These are phyloP conservation scores for Lentinula raphanica DNA, from an alignment of 768 basidiomycete species.

Conservation along the genomic window DNA sequence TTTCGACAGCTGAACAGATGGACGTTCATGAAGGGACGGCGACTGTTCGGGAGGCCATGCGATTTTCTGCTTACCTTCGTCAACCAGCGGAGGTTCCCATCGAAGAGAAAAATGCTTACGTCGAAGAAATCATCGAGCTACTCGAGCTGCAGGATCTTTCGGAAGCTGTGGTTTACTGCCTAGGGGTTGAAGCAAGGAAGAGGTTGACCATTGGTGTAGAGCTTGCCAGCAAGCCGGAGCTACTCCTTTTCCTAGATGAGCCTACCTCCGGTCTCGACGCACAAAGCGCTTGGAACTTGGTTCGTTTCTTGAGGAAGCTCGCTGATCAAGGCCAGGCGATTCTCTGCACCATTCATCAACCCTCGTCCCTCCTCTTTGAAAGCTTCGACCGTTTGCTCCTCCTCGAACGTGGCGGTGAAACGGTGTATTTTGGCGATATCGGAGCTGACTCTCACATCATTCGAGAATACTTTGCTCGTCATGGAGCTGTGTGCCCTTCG, in stretches of 20 bases:
- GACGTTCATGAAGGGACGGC: conserved; percentile 79
- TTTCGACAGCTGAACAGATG: conserved; percentile 65
- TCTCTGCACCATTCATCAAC: conserved; percentile 84
- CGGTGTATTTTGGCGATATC: conserved; percentile 92
- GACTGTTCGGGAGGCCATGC: conserved; percentile 80
- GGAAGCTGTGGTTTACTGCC: conserved; percentile 73
- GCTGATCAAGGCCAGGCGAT: conserved; percentile 86
- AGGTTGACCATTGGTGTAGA: conserved; percentile 90
- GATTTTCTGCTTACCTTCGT: conserved; percentile 80
- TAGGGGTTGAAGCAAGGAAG: conserved; percentile 70
- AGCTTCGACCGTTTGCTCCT: conserved; percentile 73
- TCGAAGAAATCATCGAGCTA: conserved; percentile 79
- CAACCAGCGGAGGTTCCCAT: conserved; percentile 64
- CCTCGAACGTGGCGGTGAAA: conserved; percentile 76
- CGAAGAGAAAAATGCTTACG: conserved; percentile 74
- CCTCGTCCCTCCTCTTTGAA: conserved; percentile 53
- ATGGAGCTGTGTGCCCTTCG: conserved; percentile 70
- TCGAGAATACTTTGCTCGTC: conserved; percentile 67
- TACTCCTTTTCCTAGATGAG: conserved; percentile 66
- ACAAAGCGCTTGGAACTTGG: conserved; percentile 74
- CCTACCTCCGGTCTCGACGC: conserved; percentile 51
- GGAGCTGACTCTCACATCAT: conserved; percentile 66
- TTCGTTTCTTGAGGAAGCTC: conserved; percentile 77
- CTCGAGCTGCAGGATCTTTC: conserved; percentile 80
- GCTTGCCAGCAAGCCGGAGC: conserved; percentile 79